These are phyloP conservation scores for Salvia splendens DNA, from an alignment of 257 asterid genomes.

Conservation along the genomic window DNA sequence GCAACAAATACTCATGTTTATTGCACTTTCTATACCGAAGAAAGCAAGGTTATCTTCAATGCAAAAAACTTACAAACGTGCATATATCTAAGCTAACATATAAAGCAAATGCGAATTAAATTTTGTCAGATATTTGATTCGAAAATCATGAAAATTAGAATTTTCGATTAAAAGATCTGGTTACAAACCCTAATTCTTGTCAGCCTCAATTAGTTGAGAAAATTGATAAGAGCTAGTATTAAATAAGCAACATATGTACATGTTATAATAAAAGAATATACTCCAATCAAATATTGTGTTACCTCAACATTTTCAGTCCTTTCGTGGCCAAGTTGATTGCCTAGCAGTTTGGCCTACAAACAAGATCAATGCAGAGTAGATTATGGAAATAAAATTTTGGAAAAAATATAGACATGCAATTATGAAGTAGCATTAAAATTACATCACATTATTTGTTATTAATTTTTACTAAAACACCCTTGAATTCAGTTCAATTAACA, in stretches of 20 bases:
- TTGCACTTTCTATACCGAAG: not conserved
- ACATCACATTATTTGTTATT: not conserved
- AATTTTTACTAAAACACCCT: not conserved
- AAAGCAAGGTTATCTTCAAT: too few species aligned
- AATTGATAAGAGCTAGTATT: too few species aligned
- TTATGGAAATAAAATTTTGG: not conserved
- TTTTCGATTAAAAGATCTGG: too few species aligned
- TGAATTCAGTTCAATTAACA: not conserved
- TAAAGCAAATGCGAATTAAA: too few species aligned
- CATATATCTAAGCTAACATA: too few species aligned
- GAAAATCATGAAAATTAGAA: too few species aligned
- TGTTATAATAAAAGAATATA: too few species aligned
- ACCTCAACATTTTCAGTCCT: constrained; percentile 42
- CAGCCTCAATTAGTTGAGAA: too few species aligned
- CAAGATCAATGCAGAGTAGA: not conserved
- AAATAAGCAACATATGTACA: not conserved
- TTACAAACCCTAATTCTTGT: too few species aligned
- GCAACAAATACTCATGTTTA: not conserved
- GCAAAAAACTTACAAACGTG: too few species aligned
- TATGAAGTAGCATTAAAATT: not conserved
- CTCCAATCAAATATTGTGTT: not conserved
- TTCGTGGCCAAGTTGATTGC: constrained; percentile 31
- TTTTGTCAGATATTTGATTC: too few species aligned
- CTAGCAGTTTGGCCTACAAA: constrained; percentile 49
- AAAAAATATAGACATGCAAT: not conserved